phyloP scores from a whole-genome alignment of 208 protist genomes.

The Acanthamoeba castellanii region DNA sequence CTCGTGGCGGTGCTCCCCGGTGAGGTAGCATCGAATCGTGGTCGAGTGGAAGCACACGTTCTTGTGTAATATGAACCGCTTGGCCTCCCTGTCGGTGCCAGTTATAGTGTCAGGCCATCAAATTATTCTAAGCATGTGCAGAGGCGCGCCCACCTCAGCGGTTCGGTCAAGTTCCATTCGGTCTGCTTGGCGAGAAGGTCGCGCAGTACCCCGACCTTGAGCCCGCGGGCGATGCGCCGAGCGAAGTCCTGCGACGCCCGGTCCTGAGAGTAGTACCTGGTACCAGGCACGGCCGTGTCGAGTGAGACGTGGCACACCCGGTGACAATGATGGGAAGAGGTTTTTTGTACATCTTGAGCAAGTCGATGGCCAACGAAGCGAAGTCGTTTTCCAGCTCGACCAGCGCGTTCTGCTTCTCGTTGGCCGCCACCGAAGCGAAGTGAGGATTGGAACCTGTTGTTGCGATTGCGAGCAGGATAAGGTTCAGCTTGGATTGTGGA shows the following conservation, averaged over 20 bases:
- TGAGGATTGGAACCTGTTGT: not conserved
- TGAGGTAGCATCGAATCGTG: not conserved
- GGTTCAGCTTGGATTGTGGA: not conserved
- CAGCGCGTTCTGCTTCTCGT: not conserved
- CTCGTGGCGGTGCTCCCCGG: not conserved
- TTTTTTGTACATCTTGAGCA: not conserved
- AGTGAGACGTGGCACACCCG: too few species aligned
- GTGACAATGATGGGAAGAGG: too few species aligned
- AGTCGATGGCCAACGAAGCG: not conserved
- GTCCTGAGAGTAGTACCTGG: not conserved
- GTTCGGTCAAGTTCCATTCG: not conserved
- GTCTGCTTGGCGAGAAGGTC: not conserved
- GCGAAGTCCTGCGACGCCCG: not conserved
- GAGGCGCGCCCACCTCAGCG: not conserved
- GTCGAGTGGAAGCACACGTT: constrained; percentile 3
- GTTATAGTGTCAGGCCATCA: too few species aligned
- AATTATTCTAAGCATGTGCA: too few species aligned
- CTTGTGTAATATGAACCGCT: not conserved
- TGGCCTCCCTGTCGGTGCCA: not conserved
- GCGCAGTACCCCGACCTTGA: not conserved
- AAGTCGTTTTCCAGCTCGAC: not conserved
- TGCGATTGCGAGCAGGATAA: not conserved
- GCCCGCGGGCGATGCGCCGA: not conserved
- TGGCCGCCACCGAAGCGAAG: constrained; percentile 9
- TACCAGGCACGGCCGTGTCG: too few species aligned